Evolutionary conservation across 2,329 filamentous ascomycete genomes (phyloP).

Genomic region (Ascochyta viciae-villosae): DNA sequence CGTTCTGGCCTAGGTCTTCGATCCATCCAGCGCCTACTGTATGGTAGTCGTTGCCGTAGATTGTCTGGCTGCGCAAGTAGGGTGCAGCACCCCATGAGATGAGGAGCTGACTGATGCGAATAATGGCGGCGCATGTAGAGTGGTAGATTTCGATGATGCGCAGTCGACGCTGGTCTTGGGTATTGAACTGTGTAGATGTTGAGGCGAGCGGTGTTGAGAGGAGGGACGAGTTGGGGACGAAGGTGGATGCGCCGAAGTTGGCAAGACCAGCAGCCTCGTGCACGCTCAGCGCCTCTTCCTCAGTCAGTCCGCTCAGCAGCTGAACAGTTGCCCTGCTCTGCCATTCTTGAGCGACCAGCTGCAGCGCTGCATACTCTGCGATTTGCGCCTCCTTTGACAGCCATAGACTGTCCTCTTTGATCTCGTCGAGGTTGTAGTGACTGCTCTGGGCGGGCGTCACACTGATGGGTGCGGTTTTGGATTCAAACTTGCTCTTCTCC

Average conservation of each 20-base stretch:
- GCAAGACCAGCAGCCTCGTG: constrained; percentile 74
- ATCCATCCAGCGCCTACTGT: constrained; percentile 41
- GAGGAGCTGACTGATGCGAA: constrained; percentile 47
- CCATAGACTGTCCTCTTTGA: constrained; percentile 88
- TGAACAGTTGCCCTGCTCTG: constrained; percentile 79
- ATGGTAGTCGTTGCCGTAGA: constrained; percentile 40
- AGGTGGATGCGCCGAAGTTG: constrained; percentile 63
- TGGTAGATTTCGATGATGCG: constrained; percentile 77
- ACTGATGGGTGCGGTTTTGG: constrained; percentile 86
- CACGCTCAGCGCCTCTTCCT: constrained; percentile 78
- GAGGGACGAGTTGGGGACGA: constrained; percentile 53
- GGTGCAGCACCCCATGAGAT: constrained; percentile 43
- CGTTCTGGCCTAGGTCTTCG: constrained; percentile 40
- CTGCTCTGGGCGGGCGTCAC: constrained; percentile 72
- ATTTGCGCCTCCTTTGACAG: constrained; percentile 78
- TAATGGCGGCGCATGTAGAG: constrained; percentile 68
- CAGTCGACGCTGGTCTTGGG: constrained; percentile 66
- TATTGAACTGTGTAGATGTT: constrained; percentile 60
- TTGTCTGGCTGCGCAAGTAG: constrained; percentile 36
- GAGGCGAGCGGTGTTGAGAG: constrained; percentile 36
- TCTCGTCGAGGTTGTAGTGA: constrained; percentile 74
- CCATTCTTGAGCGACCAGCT: constrained; percentile 82
- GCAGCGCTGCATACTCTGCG: constrained; percentile 81
- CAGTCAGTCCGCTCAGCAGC: constrained; percentile 74
- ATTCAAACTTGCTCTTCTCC: constrained; percentile 77